Evolutionary conservation across 192 early-diverging fungal species (phyloP), one percentile per base, ranked within the genome.

Genomic region (Lobosporangium transversale): DNA sequence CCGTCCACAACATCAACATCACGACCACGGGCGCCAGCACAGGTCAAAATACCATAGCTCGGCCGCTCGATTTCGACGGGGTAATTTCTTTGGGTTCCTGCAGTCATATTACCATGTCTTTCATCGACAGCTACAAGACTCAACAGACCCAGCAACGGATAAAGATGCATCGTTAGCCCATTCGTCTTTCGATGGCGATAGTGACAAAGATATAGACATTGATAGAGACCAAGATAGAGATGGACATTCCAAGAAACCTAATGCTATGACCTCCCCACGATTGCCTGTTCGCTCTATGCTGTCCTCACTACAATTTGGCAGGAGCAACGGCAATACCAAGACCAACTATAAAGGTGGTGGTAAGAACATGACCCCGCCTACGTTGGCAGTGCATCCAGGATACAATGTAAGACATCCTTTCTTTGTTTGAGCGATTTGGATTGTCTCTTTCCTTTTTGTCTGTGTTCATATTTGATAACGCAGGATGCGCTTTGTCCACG

Each of bases 101-200:
- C 71, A 76, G 31, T 67, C 71, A 9, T 64, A 76, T 20, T 76
- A 76, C 18, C 64, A 66, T 76, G 64, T 51, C 15, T 67, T 76
- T n/a, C 71, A 76, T 43, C 57, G 53, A 8, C 53, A 43, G 5
- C n/a, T n/a, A n/a, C n/a, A n/a, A n/a, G n/a, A 35, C 35, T 31
- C 23, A 43, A 8, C 64, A 65, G 42, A 35, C n/a, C 11, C 62
- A 54, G 51, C 52, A 3, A 20, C 27, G 18, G 54, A 37, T 6
- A 53, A 18, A 10, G 49, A 51, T 33, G 20, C 14, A 2, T 20
- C 30, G 12, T 14, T n/a, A n/a, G n/a, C n/a, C n/a, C n/a, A n/a
- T n/a, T n/a, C n/a, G n/a, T n/a, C n/a, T n/a, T n/a, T n/a, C n/a
- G n/a, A n/a, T n/a, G n/a, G n/a, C n/a, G n/a, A n/a, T n/a, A n/a